Percentiles rank a stretch among this genome's conserved stretches.
Evolutionary conservation across 495 filamentous ascomycete species (phyloP).

Genomic region (Daldinia vernicosa): DNA sequence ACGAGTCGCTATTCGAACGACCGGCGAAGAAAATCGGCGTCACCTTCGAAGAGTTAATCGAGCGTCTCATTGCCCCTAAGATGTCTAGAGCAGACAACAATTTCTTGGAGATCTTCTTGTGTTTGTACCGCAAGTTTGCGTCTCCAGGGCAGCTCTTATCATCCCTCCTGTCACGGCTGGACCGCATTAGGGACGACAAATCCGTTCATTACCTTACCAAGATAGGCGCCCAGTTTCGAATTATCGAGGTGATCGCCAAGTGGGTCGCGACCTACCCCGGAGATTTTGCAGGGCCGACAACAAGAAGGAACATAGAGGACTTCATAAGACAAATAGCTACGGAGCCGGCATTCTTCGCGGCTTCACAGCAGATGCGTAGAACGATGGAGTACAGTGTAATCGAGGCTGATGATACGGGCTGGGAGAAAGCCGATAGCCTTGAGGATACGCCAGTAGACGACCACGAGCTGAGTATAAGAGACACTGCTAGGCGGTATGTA

Average conservation of each 20-base stretch:
- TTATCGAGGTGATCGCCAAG: slow-evolving; percentile 82
- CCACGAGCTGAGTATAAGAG: slow-evolving; percentile 28
- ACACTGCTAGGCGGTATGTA: slow-evolving; percentile 36
- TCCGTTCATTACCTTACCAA: slow-evolving; percentile 69
- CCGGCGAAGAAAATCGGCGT: slow-evolving; percentile 66
- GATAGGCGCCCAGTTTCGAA: slow-evolving; percentile 80
- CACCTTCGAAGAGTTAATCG: slow-evolving; percentile 87
- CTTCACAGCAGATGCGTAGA: slow-evolving; percentile 80
- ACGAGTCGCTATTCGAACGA: slow-evolving; percentile 58
- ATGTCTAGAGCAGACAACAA: slow-evolving; percentile 87
- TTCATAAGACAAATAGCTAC: slow-evolving; percentile 75
- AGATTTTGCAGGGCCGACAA: slow-evolving; percentile 86
- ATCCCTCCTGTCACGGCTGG: slow-evolving; percentile 77
- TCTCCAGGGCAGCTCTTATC: slow-evolving; percentile 78
- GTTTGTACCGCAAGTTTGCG: slow-evolving; percentile 94
- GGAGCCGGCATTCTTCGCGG: slow-evolving; percentile 78
- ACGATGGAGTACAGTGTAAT: slow-evolving; percentile 69
- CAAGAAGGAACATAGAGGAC: slow-evolving; percentile 70
- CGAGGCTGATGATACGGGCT: slow-evolving; percentile 83
- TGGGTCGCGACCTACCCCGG: slow-evolving; percentile 93
- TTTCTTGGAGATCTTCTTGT: slow-evolving; percentile 86
- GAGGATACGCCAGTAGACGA: slow-evolving; percentile 37
- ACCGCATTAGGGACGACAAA: slow-evolving; percentile 69
- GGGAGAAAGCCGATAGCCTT: slow-evolving; percentile 74
- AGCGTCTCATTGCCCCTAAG: slow-evolving; percentile 79